Evolutionary conservation across 2,329 filamentous ascomycete species (phyloP), one percentile per base, ranked within the genome.

Genomic region (Aureobasidium zeae): DNA sequence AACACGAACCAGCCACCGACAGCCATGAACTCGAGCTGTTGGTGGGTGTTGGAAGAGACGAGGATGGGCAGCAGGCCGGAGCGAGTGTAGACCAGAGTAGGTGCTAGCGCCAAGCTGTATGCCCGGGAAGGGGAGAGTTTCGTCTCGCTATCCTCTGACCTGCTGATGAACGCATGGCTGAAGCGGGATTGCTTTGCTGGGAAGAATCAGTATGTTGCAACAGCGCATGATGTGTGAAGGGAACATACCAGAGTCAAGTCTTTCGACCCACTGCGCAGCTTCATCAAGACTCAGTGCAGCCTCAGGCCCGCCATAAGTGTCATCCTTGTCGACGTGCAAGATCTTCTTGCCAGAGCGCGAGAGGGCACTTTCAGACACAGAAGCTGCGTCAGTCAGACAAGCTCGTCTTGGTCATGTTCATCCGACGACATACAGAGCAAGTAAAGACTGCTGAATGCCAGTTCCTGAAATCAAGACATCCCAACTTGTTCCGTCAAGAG

Each of bases 1-100:
- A 80, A 81, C 44, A 95, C 77, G 74, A 83, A 95, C 77, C 89
- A 96, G 45, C 84, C 89, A 19, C 89, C 89, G 19, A 96, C 85
- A 20, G 89, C 86, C 49, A 91, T 76, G 54, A 96, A 96, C 59
- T 96, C 89, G 34, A 98, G 74, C 65, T 95, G 88, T 16, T 81
- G 77, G 57, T 89, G 89, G 10, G 87, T 83, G 53, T 81, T 83
- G 5, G 89, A 94, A 2, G 87, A 86, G n/a, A 96, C 85, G 12
- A 96, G 76, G 55, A 80, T 75, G 7, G 79, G 76, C 4, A 96
- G 69, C 24, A 96, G 72, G 51, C 76, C 72, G 2, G 88, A 94
- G 43, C 81, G 81, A 8, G 85, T 77, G 63, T 95, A 91, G 42
- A 96, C 79, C 50, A 95, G 70, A 56, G 93, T 84, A 5, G 91